Percentiles rank a stretch among this genome's conserved stretches.
These are phyloP conservation scores for Fistulifera pelliculosa DNA, from an alignment of 108 stramenopile species.

Conservation along the genomic window DNA sequence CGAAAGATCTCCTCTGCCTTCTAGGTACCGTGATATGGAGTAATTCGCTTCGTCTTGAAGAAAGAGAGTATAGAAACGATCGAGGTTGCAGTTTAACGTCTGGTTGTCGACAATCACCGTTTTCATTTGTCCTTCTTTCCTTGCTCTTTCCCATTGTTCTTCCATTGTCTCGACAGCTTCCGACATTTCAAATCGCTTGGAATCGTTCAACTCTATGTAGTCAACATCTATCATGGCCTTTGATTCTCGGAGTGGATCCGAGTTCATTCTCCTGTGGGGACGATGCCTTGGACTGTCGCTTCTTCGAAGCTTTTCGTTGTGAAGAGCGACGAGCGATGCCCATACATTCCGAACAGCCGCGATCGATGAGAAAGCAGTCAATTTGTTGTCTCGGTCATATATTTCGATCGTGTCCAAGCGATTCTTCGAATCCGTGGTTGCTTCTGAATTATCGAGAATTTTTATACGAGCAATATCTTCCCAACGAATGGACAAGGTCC, in stretches of 20 bases:
- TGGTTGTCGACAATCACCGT: constrained; percentile 16
- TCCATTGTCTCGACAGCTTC: constrained; percentile 4
- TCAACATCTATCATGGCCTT: constrained; percentile 1
- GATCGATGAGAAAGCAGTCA: constrained; percentile 15
- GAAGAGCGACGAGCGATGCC: constrained; percentile 18
- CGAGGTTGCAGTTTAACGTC: constrained; percentile 30
- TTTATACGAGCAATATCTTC: constrained; percentile 16
- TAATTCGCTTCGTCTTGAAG: constrained; percentile 40
- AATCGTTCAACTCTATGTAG: constrained; percentile 4
- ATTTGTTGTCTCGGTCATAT: background rate
- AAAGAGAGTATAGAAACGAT: constrained; percentile 43
- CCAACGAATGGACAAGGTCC: constrained; percentile 13
- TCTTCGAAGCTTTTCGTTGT: constrained; percentile 24
- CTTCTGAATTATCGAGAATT: background rate
- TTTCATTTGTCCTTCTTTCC: constrained; percentile 5
- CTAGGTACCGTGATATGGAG: constrained; percentile 41
- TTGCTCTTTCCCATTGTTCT: constrained; percentile 17
- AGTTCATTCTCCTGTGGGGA: constrained; percentile 6
- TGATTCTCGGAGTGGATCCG: constrained; percentile 5
- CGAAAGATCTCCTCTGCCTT: constrained; percentile 37
- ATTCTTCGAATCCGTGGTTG: background rate
- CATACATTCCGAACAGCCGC: constrained; percentile 20
- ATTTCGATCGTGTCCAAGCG: background rate
- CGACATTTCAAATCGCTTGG: too few relatives aligned
- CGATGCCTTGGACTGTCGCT: background rate